phyloP scores from a whole-genome alignment of 163 green algal species.

The Dunaliella salina region DNA sequence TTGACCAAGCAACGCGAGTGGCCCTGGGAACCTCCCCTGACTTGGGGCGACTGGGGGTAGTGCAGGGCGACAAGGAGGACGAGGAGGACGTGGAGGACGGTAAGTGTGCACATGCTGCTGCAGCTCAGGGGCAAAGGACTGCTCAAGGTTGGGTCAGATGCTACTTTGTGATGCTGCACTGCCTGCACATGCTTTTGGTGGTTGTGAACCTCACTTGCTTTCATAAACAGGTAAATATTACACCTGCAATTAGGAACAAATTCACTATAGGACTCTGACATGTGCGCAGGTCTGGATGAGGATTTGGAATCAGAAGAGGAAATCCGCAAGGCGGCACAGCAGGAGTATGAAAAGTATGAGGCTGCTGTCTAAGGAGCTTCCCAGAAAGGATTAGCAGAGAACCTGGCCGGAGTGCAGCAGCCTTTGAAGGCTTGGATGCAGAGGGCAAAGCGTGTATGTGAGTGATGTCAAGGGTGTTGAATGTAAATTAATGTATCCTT shows the following conservation, averaged over 20 bases:
- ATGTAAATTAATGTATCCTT: too few species aligned
- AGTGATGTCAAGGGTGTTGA: too few species aligned
- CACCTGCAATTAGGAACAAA: neutral
- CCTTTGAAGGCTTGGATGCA: too few species aligned
- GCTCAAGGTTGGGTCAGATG: neutral
- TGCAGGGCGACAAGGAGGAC: neutral
- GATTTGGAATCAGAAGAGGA: neutral
- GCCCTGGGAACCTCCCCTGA: neutral
- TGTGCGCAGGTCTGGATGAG: neutral
- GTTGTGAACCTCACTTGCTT: neutral
- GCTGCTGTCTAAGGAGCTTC: neutral
- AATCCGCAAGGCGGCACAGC: neutral
- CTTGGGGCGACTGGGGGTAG: neutral
- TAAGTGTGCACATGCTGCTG: neutral
- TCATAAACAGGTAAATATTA: neutral
- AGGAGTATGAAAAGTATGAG: neutral
- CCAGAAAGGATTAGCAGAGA: too few species aligned
- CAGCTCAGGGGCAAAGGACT: neutral
- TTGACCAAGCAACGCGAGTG: conserved; percentile 8
- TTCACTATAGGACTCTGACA: neutral
- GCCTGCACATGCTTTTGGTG: neutral
- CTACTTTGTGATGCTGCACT: neutral
- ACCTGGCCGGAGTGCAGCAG: too few species aligned
- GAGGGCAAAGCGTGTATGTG: too few species aligned
- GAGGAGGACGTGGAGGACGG: neutral